These are phyloP conservation scores for Phytophthora podocarpi DNA, from an alignment of 352 stramenopile genomes.

Conservation along the genomic window DNA sequence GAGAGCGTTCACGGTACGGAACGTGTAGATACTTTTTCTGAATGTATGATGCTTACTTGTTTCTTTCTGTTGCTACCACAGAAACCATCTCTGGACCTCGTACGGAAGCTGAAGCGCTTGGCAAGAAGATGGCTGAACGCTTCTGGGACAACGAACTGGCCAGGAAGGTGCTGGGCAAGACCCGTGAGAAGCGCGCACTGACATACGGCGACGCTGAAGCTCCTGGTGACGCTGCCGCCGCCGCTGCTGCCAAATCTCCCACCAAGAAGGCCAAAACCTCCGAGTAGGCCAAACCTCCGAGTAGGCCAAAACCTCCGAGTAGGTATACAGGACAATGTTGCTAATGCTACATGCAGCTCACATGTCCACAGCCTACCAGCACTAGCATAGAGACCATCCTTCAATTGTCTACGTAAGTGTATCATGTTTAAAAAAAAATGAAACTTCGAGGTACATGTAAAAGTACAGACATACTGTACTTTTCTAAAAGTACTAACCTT, in stretches of 20 bases:
- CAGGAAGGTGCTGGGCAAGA: slow-evolving; percentile 60
- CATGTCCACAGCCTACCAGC: not conserved
- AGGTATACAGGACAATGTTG: slow-evolving; percentile 6
- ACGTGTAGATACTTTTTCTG: no score
- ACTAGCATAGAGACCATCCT: slow-evolving; percentile 14
- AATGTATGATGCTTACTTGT: not conserved
- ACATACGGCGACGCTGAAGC: slow-evolving; percentile 78
- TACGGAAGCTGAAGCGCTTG: slow-evolving; percentile 60
- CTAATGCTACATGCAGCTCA: not conserved
- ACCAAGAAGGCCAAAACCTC: slow-evolving; percentile 30
- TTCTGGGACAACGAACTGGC: slow-evolving; percentile 66
- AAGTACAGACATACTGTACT: no score
- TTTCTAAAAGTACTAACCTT: no score
- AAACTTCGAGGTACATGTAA: no score
- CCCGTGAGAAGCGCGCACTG: slow-evolving; percentile 69
- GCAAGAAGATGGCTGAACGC: slow-evolving; percentile 62
- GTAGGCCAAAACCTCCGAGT: slow-evolving; percentile 27
- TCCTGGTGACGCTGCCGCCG: slow-evolving; percentile 72
- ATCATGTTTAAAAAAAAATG: not conserved
- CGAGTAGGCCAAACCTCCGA: slow-evolving; percentile 20
- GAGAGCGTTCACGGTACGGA: slow-evolving; percentile 56
- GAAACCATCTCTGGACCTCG: slow-evolving; percentile 62
- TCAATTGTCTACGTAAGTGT: not conserved
- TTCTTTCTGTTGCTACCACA: slow-evolving; percentile 6
- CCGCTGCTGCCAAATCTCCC: slow-evolving; percentile 34